Conservation (phyloP, 768 basidiomycete genomes). For the Arthromyces matolae region DNA sequence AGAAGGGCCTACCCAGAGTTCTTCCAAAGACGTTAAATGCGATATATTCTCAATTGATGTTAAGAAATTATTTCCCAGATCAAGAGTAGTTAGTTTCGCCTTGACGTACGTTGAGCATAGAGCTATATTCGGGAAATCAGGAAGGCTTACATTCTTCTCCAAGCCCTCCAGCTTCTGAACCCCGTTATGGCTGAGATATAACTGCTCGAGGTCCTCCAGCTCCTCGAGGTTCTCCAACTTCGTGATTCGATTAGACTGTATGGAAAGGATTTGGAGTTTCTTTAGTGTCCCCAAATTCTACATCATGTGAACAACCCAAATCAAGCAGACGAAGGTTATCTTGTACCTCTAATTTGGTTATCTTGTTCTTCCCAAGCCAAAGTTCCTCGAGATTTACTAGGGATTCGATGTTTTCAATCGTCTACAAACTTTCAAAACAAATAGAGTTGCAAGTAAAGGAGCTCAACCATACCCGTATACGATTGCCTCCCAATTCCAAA, state of each 20-base stretch:
- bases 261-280: constrained; percentile 77
- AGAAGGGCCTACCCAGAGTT: constrained; percentile 81
- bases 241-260: constrained; percentile 93
- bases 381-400: constrained; percentile 85
- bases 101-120: not conserved
- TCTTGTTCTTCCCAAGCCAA: constrained; percentile 99
- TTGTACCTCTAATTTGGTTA: constrained; percentile 75
- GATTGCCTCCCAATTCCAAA: constrained; percentile 92
- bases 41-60: constrained; percentile 75
- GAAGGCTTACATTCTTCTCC: constrained; percentile 66
- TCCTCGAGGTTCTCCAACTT: constrained; percentile 78
- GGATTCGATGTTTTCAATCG: constrained; percentile 81
- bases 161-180: constrained; percentile 80
- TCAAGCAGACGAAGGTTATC: not conserved
- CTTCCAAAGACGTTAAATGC: constrained; percentile 75
- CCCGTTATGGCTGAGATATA: constrained; percentile 95
- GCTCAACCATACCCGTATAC: constrained; percentile 63
- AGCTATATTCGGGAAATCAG: not conserved
- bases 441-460: not conserved
- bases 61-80: constrained; percentile 85
- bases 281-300: constrained; percentile 71
- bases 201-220: constrained; percentile 73
- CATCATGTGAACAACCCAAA: not conserved
- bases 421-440: constrained; percentile 40
- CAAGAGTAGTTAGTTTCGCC: constrained; percentile 77